Conservation (phyloP, 805 yeast genomes). For the Zygoascus ofunaensis region DNA sequence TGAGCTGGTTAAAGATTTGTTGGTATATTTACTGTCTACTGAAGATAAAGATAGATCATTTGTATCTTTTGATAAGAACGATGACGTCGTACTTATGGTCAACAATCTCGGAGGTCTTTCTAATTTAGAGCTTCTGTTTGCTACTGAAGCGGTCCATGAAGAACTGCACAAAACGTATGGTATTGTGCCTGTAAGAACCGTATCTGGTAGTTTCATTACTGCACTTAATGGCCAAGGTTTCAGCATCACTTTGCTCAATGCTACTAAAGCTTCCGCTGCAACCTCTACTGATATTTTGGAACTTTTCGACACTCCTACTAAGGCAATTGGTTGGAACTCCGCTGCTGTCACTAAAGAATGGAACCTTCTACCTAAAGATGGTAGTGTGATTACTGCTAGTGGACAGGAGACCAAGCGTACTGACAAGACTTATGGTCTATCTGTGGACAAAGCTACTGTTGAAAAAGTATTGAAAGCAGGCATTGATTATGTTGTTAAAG, state of each 20-base stretch:
- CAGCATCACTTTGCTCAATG: conserved; percentile 71
- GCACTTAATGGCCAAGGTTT: conserved; percentile 91
- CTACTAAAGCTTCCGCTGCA: conserved; percentile 39
- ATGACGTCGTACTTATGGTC: conserved; percentile 60
- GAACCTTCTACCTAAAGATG: conserved; percentile 13
- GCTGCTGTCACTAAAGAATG: conserved; percentile 29
- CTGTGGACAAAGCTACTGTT: conserved; percentile 25
- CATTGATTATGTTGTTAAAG: conserved; percentile 44
- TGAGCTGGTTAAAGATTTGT: conserved; percentile 43
- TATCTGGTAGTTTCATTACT: conserved; percentile 75
- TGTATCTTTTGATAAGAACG: conserved; percentile 49
- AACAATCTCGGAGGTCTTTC: conserved; percentile 91
- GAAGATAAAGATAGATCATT: conserved; percentile 72
- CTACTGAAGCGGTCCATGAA: conserved; percentile 50
- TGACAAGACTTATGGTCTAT: conserved; percentile 25
- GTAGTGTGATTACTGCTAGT: conserved; percentile 11
- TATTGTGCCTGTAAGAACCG: conserved; percentile 57
- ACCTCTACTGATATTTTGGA: conserved; percentile 37
- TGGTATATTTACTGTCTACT: conserved; percentile 54
- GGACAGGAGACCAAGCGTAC: conserved; percentile 20
- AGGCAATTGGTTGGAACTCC: conserved; percentile 74
- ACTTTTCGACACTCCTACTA: conserved; percentile 60
- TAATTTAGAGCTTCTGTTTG: conserved; percentile 64
- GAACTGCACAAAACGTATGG: conserved; percentile 41
- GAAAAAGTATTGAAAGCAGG: conserved; percentile 36